A percentile compares a stretch with the other conserved stretches of the same genome.
Evolutionary conservation across 768 basidiomycete species (phyloP).

Genomic region (Kwoniella shandongensis): DNA sequence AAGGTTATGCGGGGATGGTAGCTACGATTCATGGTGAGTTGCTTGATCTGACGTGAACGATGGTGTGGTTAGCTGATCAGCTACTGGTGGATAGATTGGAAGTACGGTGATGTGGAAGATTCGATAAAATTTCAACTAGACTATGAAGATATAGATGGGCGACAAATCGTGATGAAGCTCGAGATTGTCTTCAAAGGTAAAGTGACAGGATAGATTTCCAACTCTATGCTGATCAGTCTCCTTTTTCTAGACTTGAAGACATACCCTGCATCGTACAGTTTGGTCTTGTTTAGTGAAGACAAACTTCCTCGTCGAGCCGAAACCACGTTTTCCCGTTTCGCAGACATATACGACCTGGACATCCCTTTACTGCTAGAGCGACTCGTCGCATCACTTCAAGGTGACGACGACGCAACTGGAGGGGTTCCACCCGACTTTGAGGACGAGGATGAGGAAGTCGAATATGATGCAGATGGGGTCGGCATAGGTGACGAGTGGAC

Average conservation of each 20-base stretch:
- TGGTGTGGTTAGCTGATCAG: too few relatives aligned
- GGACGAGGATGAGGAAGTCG: conserved; percentile 5
- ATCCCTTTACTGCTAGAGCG: conserved; percentile 13
- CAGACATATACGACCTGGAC: conserved; percentile 20
- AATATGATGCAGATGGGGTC: conserved; percentile 4
- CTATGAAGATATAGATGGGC: conserved; percentile 33
- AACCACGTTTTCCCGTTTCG: conserved; percentile 25
- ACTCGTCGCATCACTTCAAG: conserved; percentile 31
- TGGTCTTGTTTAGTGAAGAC: conserved; percentile 5
- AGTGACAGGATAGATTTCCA: neutral
- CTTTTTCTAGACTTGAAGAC: conserved; percentile 9
- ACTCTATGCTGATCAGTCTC: conserved; percentile 1
- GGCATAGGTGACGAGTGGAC: conserved; percentile 12
- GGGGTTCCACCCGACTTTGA: conserved; percentile 11
- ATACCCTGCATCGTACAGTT: conserved; percentile 20
- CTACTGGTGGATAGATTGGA: conserved; percentile 5
- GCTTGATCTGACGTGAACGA: too few relatives aligned
- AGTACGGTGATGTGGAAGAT: conserved; percentile 19
- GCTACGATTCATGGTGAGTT: conserved; percentile 20
- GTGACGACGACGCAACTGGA: conserved; percentile 39
- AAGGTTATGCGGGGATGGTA: conserved; percentile 37
- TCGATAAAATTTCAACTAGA: conserved; percentile 19
- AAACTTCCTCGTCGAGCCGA: conserved; percentile 9
- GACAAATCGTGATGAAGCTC: conserved; percentile 2
- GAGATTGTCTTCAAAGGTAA: conserved; percentile 28